Evolutionary conservation across 192 early-diverging fungal genomes (phyloP), one percentile per base, ranked within the genome.

Genomic region (Linnemannia zychae): DNA sequence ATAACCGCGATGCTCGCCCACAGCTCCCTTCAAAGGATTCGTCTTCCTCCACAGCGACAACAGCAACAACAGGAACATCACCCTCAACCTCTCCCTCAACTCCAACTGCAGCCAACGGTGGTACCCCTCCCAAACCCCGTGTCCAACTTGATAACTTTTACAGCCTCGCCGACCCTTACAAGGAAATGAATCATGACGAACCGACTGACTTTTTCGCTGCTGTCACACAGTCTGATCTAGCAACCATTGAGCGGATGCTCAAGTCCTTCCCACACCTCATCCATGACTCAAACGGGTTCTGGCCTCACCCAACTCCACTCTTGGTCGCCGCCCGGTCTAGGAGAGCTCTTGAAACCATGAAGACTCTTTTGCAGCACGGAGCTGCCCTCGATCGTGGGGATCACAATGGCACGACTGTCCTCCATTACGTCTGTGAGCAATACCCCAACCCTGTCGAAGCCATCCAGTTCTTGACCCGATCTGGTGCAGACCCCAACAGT

Each of bases 361-460:
- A 74, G 49, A 9, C 71, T 28, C 68, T 84, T 49, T 24, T 78
- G 22, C 34, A 33, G 2, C 33, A 70, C 53, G 82, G 82, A 15
- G 82, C 82, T 22, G 82, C 65, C 7, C 50, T 84, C 53, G 82
- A 84, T n/a, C 49, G 82, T 1, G 82, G 82, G 0, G 82, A 84
- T 65, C 82, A 84, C 37, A 84, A 84, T 65, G 82, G 82, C 3
- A 84, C 73, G 22, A 84, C 82, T 2, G 82, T 84, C 1, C 67
- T 84, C 18, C 82, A 84, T 52, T 84, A 71, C 69, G 67, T 84
- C 47, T 84, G 82, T 47, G 82, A 84, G n/a, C 82, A 84, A 20
- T 84, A 84, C 47, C 16, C 72, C 13, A 46, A 79, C 31, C 82
- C 82, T 1, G 22, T 75, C 1, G 82, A 84, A 46, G 77, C 67